Conservation (phyloP, 768 basidiomycete genomes). For the Collybia mongolica region DNA sequence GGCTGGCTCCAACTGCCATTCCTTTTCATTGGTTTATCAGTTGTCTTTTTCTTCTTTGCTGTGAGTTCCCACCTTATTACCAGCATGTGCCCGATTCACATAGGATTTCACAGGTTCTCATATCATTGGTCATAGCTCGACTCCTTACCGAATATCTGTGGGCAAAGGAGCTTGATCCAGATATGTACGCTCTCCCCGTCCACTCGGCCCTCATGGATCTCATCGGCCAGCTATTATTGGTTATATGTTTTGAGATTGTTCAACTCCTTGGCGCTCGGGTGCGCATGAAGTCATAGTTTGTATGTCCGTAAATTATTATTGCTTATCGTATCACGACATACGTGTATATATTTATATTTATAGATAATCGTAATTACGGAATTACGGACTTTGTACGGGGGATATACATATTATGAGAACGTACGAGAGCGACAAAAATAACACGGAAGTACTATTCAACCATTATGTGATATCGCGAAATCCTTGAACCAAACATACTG, state of each 20-base stretch:
- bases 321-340: no score
- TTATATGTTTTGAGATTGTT: slow-evolving; percentile 70
- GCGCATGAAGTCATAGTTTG: slow-evolving; percentile 13
- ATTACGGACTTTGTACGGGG: background rate
- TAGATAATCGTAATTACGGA: background rate
- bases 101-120: slow-evolving; percentile 48
- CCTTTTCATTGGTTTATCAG: slow-evolving; percentile 64
- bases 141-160: slow-evolving; percentile 75
- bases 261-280: slow-evolving; percentile 37
- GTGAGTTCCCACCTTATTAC: slow-evolving; percentile 44
- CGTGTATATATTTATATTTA: no score
- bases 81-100: background rate
- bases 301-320: no score
- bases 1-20: slow-evolving; percentile 80
- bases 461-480: slow-evolving; percentile 46
- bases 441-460: slow-evolving; percentile 13
- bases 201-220: slow-evolving; percentile 90
- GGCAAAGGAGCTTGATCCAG: slow-evolving; percentile 78
- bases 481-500: slow-evolving; percentile 79
- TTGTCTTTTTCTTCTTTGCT: slow-evolving; percentile 72
- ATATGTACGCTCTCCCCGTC: slow-evolving; percentile 91
- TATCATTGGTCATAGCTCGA: slow-evolving; percentile 69
- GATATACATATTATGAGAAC: background rate
- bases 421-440: background rate
- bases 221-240: slow-evolving; percentile 77